These are phyloP conservation scores for Polygonum maritimum DNA, from an alignment of 148 eudicot species.

Conservation along the genomic window DNA sequence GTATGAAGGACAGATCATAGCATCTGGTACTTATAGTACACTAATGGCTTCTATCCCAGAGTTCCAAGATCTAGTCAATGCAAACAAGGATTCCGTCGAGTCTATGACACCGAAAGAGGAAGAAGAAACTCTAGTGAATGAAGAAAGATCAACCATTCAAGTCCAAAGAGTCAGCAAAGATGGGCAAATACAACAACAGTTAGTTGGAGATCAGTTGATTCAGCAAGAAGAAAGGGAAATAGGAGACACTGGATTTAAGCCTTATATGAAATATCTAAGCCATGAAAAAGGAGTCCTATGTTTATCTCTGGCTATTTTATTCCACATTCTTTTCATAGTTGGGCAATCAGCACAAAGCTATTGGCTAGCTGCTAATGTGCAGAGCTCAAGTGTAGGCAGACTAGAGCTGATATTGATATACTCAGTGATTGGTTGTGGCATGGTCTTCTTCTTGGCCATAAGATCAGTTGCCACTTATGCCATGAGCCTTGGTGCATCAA, in stretches of 20 bases:
- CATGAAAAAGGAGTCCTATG: constrained; percentile 34
- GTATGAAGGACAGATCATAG: constrained; percentile 34
- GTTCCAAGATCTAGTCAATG: constrained; percentile 33
- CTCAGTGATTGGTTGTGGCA: constrained; percentile 21
- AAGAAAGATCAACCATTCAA: constrained; percentile 8
- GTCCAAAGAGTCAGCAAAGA: constrained; percentile 9
- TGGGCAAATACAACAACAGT: constrained; percentile 6
- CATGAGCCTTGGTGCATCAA: constrained; percentile 38
- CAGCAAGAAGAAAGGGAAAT: constrained; percentile 48
- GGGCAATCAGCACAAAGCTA: constrained; percentile 43
- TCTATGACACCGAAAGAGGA: constrained; percentile 1
- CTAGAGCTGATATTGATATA: constrained; percentile 24
- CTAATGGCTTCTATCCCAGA: constrained; percentile 24
- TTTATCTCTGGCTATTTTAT: constrained; percentile 24
- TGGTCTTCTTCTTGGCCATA: not conserved
- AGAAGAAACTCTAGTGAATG: not conserved
- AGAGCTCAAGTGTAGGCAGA: constrained; percentile 20
- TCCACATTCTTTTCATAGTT: constrained; percentile 24
- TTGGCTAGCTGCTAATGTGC: constrained; percentile 46
- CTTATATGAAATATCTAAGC: constrained; percentile 42
- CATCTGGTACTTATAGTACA: constrained; percentile 31
- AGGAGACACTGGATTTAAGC: constrained; percentile 43
- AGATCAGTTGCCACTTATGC: constrained; percentile 10
- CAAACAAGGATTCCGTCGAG: constrained; percentile 20
- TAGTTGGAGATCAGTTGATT: constrained; percentile 35